Evolutionary conservation across 176 grass and related monocot genomes (phyloP), one percentile per base, ranked within the genome.

Genomic region (Pontederia paniculata): DNA sequence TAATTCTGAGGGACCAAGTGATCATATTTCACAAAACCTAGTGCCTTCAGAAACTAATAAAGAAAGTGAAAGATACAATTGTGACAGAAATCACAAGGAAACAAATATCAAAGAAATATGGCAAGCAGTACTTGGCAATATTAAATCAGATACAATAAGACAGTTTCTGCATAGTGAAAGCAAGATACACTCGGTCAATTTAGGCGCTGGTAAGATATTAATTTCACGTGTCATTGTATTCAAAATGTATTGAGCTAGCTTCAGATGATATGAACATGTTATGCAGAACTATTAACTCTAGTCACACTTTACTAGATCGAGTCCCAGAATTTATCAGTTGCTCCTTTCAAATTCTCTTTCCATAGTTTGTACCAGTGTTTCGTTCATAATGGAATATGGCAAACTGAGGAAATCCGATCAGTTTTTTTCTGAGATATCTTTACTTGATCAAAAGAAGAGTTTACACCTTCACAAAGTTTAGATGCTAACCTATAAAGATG

Each of bases 141-240:
- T 93, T 77, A 80, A 74, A 48, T 82, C 87, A 37, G 75, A 93
- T 62, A 81, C 87, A 11, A 60, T 98, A 63, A 88, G 66, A 78
- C 74, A 74, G 73, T 80, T 88, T 74, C 71, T 98, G 57, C 65
- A 82, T 75, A 68, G 81, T 53, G 94, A 88, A 74, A 86, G 80
- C 22, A 83, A 52, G 58, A 45, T 93, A 45, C 67, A 76, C 59
- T 98, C 87, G n/a, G 86, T 88, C 67, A 84, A 80, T 63, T 72
- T 98, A 79, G 93, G 93, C 57, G 75, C 83, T 73, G 93, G 93
- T 81, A 81, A 68, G 60, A 60, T 71, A 16, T 19, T 58, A 10
- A 52, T 17, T 13, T 20, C 6, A 9, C 21, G 45, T 69, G 45
- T 45, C n/a, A 46, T 2, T 47, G 0, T 58, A 25, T 4, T 37